Evolutionary conservation across 2,329 filamentous ascomycete genomes (phyloP).

Genomic region (Tolypocladium album): DNA sequence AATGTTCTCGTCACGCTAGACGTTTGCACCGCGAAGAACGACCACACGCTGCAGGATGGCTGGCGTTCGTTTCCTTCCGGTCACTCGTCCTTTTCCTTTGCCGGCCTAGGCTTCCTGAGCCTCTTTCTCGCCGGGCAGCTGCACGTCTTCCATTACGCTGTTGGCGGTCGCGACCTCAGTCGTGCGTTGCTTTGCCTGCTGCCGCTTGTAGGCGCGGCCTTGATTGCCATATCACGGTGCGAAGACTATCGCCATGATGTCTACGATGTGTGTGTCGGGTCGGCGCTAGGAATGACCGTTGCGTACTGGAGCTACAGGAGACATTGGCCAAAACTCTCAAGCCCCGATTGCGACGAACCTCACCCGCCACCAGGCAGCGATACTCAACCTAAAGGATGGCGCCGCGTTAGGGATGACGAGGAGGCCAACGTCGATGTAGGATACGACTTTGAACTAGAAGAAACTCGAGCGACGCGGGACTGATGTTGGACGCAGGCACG

Average conservation of each 20-base stretch:
- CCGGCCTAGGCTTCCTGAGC: slow-evolving; percentile 64
- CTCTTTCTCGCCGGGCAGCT: slow-evolving; percentile 60
- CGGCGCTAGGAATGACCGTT: slow-evolving; percentile 46
- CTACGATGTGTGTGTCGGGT: slow-evolving; percentile 55
- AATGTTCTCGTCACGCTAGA: slow-evolving; percentile 49
- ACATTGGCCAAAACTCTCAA: slow-evolving; percentile 49
- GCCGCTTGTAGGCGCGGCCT: slow-evolving; percentile 50
- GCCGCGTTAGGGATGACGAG: slow-evolving; percentile 43
- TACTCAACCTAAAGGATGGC: slow-evolving; percentile 20
- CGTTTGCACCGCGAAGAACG: slow-evolving; percentile 62
- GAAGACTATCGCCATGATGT: slow-evolving; percentile 64
- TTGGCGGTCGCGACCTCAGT: slow-evolving; percentile 38
- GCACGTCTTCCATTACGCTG: slow-evolving; percentile 39
- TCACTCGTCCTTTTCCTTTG: slow-evolving; percentile 70
- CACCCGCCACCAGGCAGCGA: slow-evolving; percentile 36
- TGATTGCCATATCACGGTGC: slow-evolving; percentile 59
- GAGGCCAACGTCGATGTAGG: slow-evolving; percentile 32
- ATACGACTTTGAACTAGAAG: slow-evolving; percentile 10
- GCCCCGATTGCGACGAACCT: slow-evolving; percentile 44
- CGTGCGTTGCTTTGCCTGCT: slow-evolving; percentile 45
- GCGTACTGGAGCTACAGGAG: slow-evolving; percentile 57
- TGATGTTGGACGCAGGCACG: slow-evolving; percentile 7
- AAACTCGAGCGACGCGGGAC: slow-evolving; percentile 12
- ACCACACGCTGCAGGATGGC: slow-evolving; percentile 65
- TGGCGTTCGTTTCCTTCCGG: slow-evolving; percentile 78